Evolutionary conservation across 1,284 basidiomycete genomes (phyloP), one percentile per base, ranked within the genome.

Genomic region (Boletus sp.): DNA sequence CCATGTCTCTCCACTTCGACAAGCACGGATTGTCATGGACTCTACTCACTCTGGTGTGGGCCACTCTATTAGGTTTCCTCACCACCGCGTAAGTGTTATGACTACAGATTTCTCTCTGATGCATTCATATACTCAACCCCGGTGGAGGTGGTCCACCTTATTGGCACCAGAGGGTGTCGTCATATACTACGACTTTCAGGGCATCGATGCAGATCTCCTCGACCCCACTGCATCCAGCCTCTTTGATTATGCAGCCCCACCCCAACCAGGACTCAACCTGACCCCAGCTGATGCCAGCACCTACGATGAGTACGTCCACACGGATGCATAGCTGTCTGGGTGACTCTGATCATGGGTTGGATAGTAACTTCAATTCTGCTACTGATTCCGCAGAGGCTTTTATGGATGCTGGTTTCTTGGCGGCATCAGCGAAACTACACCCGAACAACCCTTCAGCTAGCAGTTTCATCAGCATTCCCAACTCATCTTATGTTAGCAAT

Each of bases 61-160:
- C 47, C 13, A 7, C 25, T 16, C 25, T 55, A 10, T 47, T 37
- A 31, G n/a, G 44, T 27, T 35, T 55, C 27, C 54, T 55, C 44
- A 55, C 44, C 3, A 55, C 54, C 37, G 31, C 44, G 54, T 47
- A 47, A 37, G 33, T 14, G 10, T 35, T 31, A 14, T 13, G 23
- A 19, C 17, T 8, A 4, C 10, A 21, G 13, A 25, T 16, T 14
- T 25, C 14, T 13, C 8, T 9, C 14, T 17, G 28, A 28, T 27
- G 6, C 13, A 17, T 7, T 47, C 6, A 16, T 27, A 10, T 21
- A 6, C 6, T 23, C 11, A 23, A 5, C 40, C 21, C 17, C n/a
- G 21, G 14, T 37, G 11, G 19, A 55, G 54, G 13, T 55, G 54
- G 54, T 55, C 44, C 14, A 55, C 44, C n/a, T 35, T 55, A 7